phyloP scores from a whole-genome alignment of 352 stramenopile species.

The Chrysophaeum taylorii region DNA sequence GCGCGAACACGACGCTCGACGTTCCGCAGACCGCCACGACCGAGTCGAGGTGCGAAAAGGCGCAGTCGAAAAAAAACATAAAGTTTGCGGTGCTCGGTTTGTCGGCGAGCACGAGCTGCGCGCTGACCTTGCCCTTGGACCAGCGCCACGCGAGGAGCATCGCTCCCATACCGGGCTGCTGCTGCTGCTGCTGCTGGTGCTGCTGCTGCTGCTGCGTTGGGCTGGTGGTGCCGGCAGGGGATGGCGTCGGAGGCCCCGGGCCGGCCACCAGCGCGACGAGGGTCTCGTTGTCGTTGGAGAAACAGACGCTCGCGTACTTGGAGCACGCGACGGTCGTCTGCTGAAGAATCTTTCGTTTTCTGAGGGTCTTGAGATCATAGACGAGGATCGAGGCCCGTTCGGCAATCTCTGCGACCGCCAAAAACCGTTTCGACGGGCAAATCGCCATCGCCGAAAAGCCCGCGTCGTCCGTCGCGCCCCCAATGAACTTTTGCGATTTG shows the following conservation, averaged over 20 bases:
- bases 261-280: slow-evolving; percentile 67
- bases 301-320: slow-evolving; percentile 14
- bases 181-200: no score
- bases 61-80: slow-evolving; percentile 56
- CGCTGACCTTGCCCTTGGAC: slow-evolving; percentile 72
- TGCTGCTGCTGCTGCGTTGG: no score
- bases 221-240: no score
- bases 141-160: slow-evolving; percentile 79
- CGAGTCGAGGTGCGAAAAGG: slow-evolving; percentile 72
- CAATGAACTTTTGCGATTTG: slow-evolving; percentile 39
- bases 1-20: slow-evolving; percentile 71
- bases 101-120: slow-evolving; percentile 52
- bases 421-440: slow-evolving; percentile 36
- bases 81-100: no score
- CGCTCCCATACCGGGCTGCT: no score
- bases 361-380: slow-evolving; percentile 73
- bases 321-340: slow-evolving; percentile 47
- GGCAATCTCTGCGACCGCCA: slow-evolving; percentile 33
- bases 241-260: slow-evolving; percentile 63
- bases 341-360: slow-evolving; percentile 72
- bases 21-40: slow-evolving; percentile 64
- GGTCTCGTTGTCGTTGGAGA: slow-evolving; percentile 60
- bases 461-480: slow-evolving; percentile 27
- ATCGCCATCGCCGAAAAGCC: slow-evolving; percentile 73
- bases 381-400: slow-evolving; percentile 59